Base-by-base conservation (phyloP, 2,329 filamentous ascomycete genomes). In the Sarocladium oryzae region DNA sequence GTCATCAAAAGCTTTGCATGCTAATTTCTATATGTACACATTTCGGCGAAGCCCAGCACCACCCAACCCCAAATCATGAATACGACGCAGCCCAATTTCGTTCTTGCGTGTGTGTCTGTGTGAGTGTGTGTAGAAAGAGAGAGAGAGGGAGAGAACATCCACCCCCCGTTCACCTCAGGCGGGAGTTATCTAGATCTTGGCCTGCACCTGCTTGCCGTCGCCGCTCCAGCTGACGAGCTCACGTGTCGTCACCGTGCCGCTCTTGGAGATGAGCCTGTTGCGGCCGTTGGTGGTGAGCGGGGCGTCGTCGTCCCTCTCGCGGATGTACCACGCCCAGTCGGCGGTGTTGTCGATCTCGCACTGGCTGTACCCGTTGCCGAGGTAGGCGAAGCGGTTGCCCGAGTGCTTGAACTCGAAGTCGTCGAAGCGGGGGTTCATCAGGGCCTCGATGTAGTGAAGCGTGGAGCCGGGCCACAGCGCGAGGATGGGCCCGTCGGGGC, bases 381-480 rank as follows among this genome's bases (percentile, higher is more conserved):
- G 46, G 33, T 37, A 49, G 9, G 30, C 30, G 51, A 55, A 57
- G 16, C 54, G 49, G 13, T 57, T 56, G 5, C 26, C 49, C 3
- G 15, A 37, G 9, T 70, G 65, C 36, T 75, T 66, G 56, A 76
- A 79, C 40, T 79, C 75, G 66, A 70, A 80, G 56, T 80, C 73
- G 59, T 79, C 77, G 21, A 70, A 72, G 36, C 76, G 65, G 53
- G 79, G 70, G 7, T 60, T 59, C 56, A 75, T 71, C 20, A 80
- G 65, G 72, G 78, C 77, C 54, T 76, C 70, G 59, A 77, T 73
- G 60, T 77, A 78, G 58, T 78, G 74, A 49, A 75, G 64, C 26
- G 75, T 66, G 56, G 72, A 75, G 4, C 75, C 75, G 0, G 75
- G 74, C 54, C 77, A 75, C 50, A 78, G 61, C 5, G 72, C 74